Percentiles rank a stretch among this genome's conserved stretches.
Evolutionary conservation across 495 filamentous ascomycete genomes (phyloP).

Genomic region (Penicillium desertorum): DNA sequence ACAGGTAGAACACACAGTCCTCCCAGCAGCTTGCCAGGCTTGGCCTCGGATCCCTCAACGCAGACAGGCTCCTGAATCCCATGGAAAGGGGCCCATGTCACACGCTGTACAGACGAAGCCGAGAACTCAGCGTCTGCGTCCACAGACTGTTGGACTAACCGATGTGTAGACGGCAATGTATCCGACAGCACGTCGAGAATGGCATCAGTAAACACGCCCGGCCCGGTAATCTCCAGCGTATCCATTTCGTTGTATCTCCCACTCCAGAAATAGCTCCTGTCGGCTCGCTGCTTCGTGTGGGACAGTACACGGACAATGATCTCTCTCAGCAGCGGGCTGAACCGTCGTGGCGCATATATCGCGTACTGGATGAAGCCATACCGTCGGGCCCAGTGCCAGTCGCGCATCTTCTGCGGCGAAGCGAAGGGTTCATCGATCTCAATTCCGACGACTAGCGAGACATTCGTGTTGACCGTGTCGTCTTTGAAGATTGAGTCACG

Average conservation of each 20-base stretch:
- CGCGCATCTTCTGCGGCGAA: constrained; percentile 33
- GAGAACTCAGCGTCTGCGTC: constrained; percentile 28
- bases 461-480: constrained; percentile 15
- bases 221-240: constrained; percentile 40
- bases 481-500: constrained; percentile 22
- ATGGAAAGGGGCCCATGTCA: constrained; percentile 48
- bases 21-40: constrained; percentile 27
- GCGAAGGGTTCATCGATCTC: constrained; percentile 46
- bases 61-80: constrained; percentile 33
- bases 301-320: constrained; percentile 40
- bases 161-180: constrained; percentile 32
- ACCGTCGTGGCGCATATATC: constrained; percentile 41
- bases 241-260: constrained; percentile 30
- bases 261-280: constrained; percentile 17
- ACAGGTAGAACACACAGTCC: constrained; percentile 44
- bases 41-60: constrained; percentile 30
- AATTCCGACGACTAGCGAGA: constrained; percentile 42
- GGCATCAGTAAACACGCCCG: constrained; percentile 44
- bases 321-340: constrained; percentile 40
- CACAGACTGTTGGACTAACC: constrained; percentile 29
- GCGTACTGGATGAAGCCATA: constrained; percentile 45
- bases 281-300: constrained; percentile 34
- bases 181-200: constrained; percentile 41
- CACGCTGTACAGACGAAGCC: constrained; percentile 21
- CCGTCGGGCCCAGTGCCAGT: constrained; percentile 44